Evolutionary conservation across 2,329 filamentous ascomycete genomes (phyloP).

Genomic region (Penicillium psychrosexuale): DNA sequence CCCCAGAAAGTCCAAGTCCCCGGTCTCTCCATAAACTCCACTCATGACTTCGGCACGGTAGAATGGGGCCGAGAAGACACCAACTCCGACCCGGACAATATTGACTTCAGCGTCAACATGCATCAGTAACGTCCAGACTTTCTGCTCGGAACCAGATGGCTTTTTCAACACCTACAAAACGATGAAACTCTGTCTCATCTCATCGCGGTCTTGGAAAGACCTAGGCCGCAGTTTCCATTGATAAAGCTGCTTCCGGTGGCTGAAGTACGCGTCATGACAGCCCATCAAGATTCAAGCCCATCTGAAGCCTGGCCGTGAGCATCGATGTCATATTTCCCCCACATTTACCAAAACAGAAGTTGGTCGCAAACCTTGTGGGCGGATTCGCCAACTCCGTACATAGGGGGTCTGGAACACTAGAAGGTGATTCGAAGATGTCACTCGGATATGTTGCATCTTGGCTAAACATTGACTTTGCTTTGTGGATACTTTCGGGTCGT

Average conservation of each 20-base stretch:
- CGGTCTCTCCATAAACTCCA: constrained; percentile 22
- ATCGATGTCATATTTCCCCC: constrained; percentile 16
- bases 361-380: constrained; percentile 11
- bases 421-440: constrained; percentile 16
- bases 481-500: constrained; percentile 19
- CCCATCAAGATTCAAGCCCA: constrained; percentile 8
- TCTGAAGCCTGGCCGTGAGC: constrained; percentile 12
- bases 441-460: constrained; percentile 5
- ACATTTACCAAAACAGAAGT: constrained; percentile 23
- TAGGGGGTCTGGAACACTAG: constrained; percentile 23
- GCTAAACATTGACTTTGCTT: constrained; percentile 10
- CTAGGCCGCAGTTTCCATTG: constrained; percentile 29
- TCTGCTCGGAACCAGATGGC: constrained; percentile 29
- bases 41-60: constrained; percentile 14
- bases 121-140: constrained; percentile 31
- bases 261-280: constrained; percentile 23
- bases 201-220: constrained; percentile 16
- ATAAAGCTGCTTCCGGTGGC: constrained; percentile 30
- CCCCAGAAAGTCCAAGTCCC: constrained; percentile 9
- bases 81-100: constrained; percentile 20
- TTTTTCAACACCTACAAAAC: constrained; percentile 25
- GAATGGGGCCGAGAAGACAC: constrained; percentile 26
- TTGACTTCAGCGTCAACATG: constrained; percentile 24
- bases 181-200: constrained; percentile 21
- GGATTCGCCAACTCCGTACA: constrained; percentile 10